These are phyloP conservation scores for Apiotrichum laibachii DNA, from an alignment of 1,284 basidiomycete genomes.

Conservation along the genomic window DNA sequence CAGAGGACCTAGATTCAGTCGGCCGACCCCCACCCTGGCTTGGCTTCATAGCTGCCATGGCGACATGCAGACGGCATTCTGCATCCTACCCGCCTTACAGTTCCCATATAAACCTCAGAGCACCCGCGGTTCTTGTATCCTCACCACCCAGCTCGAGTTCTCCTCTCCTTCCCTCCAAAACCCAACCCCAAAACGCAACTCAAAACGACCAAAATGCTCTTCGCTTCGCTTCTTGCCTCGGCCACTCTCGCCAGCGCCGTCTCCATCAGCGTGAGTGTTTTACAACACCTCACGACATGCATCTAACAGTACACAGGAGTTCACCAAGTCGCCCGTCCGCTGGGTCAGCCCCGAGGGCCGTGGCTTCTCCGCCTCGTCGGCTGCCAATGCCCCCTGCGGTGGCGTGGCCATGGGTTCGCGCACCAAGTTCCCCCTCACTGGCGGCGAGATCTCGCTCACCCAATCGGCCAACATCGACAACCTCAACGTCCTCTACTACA, in stretches of 20 bases:
- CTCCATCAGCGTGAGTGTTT: conserved; percentile 20
- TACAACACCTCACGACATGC: too few species aligned
- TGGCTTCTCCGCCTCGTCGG: conserved; percentile 24
- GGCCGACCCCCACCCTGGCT: too few species aligned
- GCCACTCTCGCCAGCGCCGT: conserved; percentile 17
- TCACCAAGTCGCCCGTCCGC: conserved; percentile 19
- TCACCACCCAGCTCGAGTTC: background rate
- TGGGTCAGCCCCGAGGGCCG: conserved; percentile 24
- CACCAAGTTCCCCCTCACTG: conserved; percentile 24
- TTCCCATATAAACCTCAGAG: too few species aligned
- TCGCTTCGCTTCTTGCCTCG: conserved; percentile 7
- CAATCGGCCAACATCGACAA: conserved; percentile 18
- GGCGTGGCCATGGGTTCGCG: conserved; percentile 16
- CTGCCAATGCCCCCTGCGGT: conserved; percentile 28
- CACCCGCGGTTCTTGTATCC: background rate
- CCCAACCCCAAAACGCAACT: background rate
- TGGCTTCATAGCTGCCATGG: too few species aligned
- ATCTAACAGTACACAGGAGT: conserved; percentile 10
- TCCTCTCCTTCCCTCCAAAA: background rate
- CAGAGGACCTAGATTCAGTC: too few species aligned
- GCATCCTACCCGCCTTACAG: too few species aligned
- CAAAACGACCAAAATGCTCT: conserved; percentile 10
- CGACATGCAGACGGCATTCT: too few species aligned
- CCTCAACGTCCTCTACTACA: conserved; percentile 29
- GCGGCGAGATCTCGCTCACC: conserved; percentile 28